phyloP scores from a whole-genome alignment of 2,329 filamentous ascomycete genomes.

The Monosporascus sp. region DNA sequence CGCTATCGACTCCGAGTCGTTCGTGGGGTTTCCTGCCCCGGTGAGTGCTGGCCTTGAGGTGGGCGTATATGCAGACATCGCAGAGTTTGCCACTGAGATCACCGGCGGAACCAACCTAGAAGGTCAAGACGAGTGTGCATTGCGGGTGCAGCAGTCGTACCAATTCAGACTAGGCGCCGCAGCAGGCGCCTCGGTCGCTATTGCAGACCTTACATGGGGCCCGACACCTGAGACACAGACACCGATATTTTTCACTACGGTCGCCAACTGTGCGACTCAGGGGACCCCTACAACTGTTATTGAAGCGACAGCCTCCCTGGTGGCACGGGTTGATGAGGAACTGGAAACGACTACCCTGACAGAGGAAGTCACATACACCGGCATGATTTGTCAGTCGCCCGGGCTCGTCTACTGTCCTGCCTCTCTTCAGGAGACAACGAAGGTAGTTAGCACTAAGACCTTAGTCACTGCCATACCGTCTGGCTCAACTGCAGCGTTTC shows the following conservation, averaged over 20 bases:
- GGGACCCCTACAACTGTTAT: conserved; percentile 17
- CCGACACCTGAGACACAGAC: conserved; percentile 39
- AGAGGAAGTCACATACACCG: conserved; percentile 37
- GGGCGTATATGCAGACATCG: conserved; percentile 46
- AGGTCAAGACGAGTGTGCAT: conserved; percentile 32
- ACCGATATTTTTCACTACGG: conserved; percentile 48
- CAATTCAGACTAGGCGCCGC: conserved; percentile 47
- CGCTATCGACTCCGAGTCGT: conserved; percentile 19
- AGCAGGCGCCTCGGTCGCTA: conserved; percentile 45
- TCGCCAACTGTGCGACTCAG: conserved; percentile 38
- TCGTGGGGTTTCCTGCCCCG: conserved; percentile 8
- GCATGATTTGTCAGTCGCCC: conserved; percentile 36
- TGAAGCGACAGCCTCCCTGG: conserved; percentile 7
- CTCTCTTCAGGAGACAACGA: conserved; percentile 41
- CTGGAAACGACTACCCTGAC: conserved; percentile 35
- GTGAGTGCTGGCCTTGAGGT: conserved; percentile 42
- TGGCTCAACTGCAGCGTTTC: conserved; percentile 35
- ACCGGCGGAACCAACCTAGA: conserved; percentile 30
- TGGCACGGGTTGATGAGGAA: conserved; percentile 17
- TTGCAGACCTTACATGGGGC: conserved; percentile 43
- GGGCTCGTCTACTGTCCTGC: conserved; percentile 44
- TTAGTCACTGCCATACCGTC: conserved; percentile 34
- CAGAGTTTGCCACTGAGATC: conserved; percentile 48
- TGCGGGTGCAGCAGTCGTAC: conserved; percentile 45
- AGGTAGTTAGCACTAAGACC: conserved; percentile 33